Conservation (phyloP, 1,139 yeast genomes). For the Saccharomyces hybrid region DNA sequence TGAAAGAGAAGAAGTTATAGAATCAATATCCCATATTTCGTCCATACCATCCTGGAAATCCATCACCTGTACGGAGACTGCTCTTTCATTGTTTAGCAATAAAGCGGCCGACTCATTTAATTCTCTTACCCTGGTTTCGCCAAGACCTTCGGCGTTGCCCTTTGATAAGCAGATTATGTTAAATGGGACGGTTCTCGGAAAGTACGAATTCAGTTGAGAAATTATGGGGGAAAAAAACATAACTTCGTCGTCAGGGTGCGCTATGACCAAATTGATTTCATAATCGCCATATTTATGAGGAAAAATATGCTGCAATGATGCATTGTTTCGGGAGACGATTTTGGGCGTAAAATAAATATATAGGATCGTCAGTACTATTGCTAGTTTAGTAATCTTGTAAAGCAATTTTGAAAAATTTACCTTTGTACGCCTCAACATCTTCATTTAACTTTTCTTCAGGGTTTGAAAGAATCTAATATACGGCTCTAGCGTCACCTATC, state of each 20-base stretch:
- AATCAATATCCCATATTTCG: conserved; percentile 50
- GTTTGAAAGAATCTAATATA: not conserved
- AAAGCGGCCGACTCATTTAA: conserved; percentile 48
- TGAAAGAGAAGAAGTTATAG: conserved; percentile 7
- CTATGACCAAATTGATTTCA: conserved; percentile 46
- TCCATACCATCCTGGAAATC: conserved; percentile 67
- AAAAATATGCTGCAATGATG: conserved; percentile 5
- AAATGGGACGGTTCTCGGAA: conserved; percentile 28
- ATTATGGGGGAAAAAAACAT: conserved; percentile 89
- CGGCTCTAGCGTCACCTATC: not conserved
- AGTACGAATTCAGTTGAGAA: conserved; percentile 14
- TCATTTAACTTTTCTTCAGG: not conserved
- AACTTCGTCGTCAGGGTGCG: conserved; percentile 98
- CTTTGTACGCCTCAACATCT: not conserved
- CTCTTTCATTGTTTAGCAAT: conserved; percentile 44
- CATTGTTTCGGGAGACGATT: conserved; percentile 8
- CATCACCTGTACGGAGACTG: conserved; percentile 36
- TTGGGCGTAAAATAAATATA: conserved; percentile 11
- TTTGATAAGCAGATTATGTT: conserved; percentile 64
- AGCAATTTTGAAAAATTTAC: conserved; percentile 3
- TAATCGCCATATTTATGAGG: not conserved
- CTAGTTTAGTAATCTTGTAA: conserved; percentile 9
- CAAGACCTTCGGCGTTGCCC: conserved; percentile 75
- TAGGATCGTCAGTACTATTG: conserved; percentile 10
- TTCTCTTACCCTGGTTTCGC: conserved; percentile 54